These are phyloP conservation scores for Pythium brachiatum DNA, from an alignment of 352 stramenopile genomes.

Conservation along the genomic window DNA sequence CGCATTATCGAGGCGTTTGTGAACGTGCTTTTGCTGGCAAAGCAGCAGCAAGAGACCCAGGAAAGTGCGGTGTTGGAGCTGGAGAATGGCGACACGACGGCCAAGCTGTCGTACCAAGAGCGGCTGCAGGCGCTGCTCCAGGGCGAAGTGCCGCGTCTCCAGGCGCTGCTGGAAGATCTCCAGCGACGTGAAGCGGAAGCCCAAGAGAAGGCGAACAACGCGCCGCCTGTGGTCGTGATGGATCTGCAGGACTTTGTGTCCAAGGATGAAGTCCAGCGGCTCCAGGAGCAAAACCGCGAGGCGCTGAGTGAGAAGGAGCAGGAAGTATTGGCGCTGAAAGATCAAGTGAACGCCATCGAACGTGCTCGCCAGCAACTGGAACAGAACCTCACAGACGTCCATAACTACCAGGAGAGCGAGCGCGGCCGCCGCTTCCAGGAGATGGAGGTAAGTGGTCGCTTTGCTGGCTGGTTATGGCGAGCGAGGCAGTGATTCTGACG, in stretches of 20 bases:
- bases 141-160: slow-evolving; percentile 23
- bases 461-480: not conserved
- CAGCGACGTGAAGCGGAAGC: slow-evolving; percentile 25
- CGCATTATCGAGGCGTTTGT: slow-evolving; percentile 59
- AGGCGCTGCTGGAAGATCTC: slow-evolving; percentile 34
- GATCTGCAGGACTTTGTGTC: slow-evolving; percentile 70
- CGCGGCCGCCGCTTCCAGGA: slow-evolving; percentile 52
- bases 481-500: not conserved
- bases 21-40: slow-evolving; percentile 43
- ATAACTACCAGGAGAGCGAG: slow-evolving; percentile 67
- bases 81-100: slow-evolving; percentile 21
- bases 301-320: slow-evolving; percentile 31
- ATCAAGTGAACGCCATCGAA: slow-evolving; percentile 39
- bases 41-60: slow-evolving; percentile 27
- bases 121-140: slow-evolving; percentile 37
- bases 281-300: slow-evolving; percentile 48
- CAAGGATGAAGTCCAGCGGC: slow-evolving; percentile 45
- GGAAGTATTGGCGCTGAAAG: slow-evolving; percentile 30
- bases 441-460: slow-evolving; percentile 38
- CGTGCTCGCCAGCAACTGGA: slow-evolving; percentile 57
- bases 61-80: slow-evolving; percentile 4
- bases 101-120: slow-evolving; percentile 46
- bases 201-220: slow-evolving; percentile 11
- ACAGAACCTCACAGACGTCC: slow-evolving; percentile 60
- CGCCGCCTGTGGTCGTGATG: slow-evolving; percentile 38